These are phyloP conservation scores for Marasmius fiardii DNA, from an alignment of 1,284 basidiomycete species.

Conservation along the genomic window DNA sequence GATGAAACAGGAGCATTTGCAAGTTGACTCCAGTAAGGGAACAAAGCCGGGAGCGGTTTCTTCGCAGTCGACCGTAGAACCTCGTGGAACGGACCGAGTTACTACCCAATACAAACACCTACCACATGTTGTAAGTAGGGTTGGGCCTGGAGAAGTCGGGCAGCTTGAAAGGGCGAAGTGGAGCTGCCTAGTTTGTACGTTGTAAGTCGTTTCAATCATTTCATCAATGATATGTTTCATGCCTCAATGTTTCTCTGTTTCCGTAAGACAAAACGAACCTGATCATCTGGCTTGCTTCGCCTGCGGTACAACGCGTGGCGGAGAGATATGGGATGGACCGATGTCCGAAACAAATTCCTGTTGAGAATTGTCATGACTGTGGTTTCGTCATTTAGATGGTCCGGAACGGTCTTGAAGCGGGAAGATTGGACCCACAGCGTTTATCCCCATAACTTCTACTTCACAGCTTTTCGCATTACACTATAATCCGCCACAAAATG, in stretches of 20 bases:
- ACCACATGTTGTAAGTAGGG: too few species aligned
- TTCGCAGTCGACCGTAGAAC: conserved; percentile 23
- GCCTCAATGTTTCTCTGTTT: neutral
- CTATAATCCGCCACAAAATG: too few species aligned
- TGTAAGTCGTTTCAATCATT: conserved; percentile 35
- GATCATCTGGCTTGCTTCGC: conserved; percentile 49
- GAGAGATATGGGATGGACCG: conserved; percentile 18
- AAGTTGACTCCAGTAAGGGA: conserved; percentile 23
- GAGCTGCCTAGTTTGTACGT: conserved; percentile 51
- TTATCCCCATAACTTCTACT: too few species aligned
- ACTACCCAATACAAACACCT: conserved; percentile 3
- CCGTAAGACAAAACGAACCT: conserved; percentile 40
- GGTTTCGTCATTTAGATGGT: neutral
- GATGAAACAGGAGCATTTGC: too few species aligned
- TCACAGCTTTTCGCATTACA: too few species aligned
- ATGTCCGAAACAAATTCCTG: neutral
- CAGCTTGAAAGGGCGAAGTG: conserved; percentile 25
- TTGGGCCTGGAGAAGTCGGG: neutral
- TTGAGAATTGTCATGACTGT: neutral
- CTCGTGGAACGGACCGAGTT: conserved; percentile 34
- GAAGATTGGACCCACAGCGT: too few species aligned
- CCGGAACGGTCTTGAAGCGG: neutral
- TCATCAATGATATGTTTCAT: conserved; percentile 5
- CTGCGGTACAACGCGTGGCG: conserved; percentile 36
- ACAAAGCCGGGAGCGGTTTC: too few species aligned